A percentile compares a stretch with the other conserved stretches of the same genome.
Conservation (phyloP, 164 flowering plant genomes). For the Aristolochia californica region DNA sequence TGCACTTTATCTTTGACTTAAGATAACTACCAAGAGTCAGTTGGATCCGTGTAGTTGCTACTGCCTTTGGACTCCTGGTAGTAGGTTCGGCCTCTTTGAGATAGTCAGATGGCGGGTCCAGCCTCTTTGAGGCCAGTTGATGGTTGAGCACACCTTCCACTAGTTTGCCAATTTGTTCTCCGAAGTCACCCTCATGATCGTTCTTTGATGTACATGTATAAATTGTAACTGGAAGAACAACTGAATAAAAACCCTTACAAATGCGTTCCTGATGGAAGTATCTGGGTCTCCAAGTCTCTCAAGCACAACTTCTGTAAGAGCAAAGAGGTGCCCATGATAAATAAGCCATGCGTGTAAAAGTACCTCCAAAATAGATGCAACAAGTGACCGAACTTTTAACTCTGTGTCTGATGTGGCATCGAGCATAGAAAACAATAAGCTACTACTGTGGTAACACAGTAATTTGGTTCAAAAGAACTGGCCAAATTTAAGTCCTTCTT, state of each 20-base stretch:
- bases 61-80: no score
- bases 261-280: slow-evolving; percentile 40
- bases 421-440: slow-evolving; percentile 41
- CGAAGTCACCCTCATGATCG: no score
- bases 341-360: slow-evolving; percentile 64
- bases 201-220: no score
- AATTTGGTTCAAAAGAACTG: slow-evolving; percentile 21
- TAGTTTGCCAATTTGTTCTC: no score
- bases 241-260: slow-evolving; percentile 48
- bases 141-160: no score
- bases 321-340: slow-evolving; percentile 41
- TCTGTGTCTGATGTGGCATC: slow-evolving; percentile 74
- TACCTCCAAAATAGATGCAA: slow-evolving; percentile 44
- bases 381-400: slow-evolving; percentile 60
- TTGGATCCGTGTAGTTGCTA: no score
- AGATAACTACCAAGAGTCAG: no score
- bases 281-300: no score
- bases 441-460: slow-evolving; percentile 20
- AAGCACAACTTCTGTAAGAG: slow-evolving; percentile 44
- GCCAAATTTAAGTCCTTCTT: slow-evolving; percentile 19
- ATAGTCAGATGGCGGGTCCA: no score
- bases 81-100: no score
- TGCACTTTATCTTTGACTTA: no score
- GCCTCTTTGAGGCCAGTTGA: no score
- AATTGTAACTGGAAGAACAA: slow-evolving; percentile 44